Evolutionary conservation across 2,329 filamentous ascomycete genomes (phyloP).

Genomic region (Xylaria arbuscula): DNA sequence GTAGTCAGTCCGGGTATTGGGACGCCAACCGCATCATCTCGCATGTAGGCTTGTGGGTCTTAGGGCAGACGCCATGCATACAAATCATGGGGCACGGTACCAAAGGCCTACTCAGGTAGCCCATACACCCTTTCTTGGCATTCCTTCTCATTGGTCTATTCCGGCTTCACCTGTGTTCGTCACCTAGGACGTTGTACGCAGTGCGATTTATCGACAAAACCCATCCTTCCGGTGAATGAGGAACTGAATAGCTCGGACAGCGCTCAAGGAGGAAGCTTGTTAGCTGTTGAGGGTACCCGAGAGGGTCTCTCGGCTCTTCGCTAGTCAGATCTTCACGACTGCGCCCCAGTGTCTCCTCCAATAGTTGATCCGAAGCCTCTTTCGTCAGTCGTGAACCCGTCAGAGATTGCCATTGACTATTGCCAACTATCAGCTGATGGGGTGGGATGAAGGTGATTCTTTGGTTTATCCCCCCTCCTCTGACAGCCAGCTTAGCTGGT

Average conservation of each 20-base stretch:
- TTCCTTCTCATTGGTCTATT: not conserved
- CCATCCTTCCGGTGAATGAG: conserved; percentile 15
- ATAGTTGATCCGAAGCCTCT: conserved; percentile 18
- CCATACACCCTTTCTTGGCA: conserved; percentile 8
- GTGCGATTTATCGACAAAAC: not conserved
- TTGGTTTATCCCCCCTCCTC: conserved; percentile 4
- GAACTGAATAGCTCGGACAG: conserved; percentile 14
- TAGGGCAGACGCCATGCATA: conserved; percentile 36
- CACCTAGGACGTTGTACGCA: not conserved
- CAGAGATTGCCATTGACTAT: conserved; percentile 18
- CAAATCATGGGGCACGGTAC: conserved; percentile 11
- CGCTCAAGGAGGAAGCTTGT: conserved; percentile 31
- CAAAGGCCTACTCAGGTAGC: not conserved
- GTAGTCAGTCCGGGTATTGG: conserved; percentile 31
- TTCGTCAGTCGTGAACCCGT: conserved; percentile 11
- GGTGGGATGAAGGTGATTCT: conserved; percentile 12
- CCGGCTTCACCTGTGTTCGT: not conserved
- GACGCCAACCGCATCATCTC: conserved; percentile 34
- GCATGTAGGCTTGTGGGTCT: conserved; percentile 32
- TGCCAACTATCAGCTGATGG: conserved; percentile 35
- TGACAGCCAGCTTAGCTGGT: conserved; percentile 12
- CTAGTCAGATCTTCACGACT: conserved; percentile 35
- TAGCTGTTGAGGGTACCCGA: conserved; percentile 4
- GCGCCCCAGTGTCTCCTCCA: conserved; percentile 35
- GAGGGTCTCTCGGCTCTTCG: conserved; percentile 20